These are phyloP conservation scores for Apiotrichum sp. DNA, from an alignment of 1,284 basidiomycete species.

Conservation along the genomic window DNA sequence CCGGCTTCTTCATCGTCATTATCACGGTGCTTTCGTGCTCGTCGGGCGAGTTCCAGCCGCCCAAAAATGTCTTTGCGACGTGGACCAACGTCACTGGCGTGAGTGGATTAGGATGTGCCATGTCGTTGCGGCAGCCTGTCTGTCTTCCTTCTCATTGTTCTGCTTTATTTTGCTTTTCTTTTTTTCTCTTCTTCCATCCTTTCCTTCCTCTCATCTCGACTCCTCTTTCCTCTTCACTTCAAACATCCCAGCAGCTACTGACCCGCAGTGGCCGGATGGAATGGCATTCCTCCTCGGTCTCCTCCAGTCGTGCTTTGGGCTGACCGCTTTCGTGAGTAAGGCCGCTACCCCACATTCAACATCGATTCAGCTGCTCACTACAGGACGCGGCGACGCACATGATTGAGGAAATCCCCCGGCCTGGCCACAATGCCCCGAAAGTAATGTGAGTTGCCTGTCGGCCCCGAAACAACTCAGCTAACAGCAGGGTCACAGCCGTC, in stretches of 20 bases:
- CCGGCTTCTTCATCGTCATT: constrained; percentile 40
- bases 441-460: constrained; percentile 24
- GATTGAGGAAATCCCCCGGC: constrained; percentile 28
- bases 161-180: too few species aligned
- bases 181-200: too few species aligned
- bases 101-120: not conserved
- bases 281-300: constrained; percentile 48
- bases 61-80: constrained; percentile 43
- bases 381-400: constrained; percentile 25
- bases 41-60: constrained; percentile 37
- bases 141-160: too few species aligned
- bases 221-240: too few species aligned
- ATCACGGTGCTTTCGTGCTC: constrained; percentile 43
- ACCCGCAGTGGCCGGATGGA: constrained; percentile 42
- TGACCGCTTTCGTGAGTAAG: constrained; percentile 31
- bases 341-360: too few species aligned
- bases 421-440: constrained; percentile 8
- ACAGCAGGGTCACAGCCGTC: constrained; percentile 50
- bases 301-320: constrained; percentile 44
- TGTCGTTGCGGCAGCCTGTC: too few species aligned
- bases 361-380: not conserved
- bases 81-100: constrained; percentile 45
- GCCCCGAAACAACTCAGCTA: not conserved
- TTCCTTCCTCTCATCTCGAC: too few species aligned
- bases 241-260: not conserved